Evolutionary conservation across 495 filamentous ascomycete species (phyloP).

Genomic region (Penicillium ochrochloron): DNA sequence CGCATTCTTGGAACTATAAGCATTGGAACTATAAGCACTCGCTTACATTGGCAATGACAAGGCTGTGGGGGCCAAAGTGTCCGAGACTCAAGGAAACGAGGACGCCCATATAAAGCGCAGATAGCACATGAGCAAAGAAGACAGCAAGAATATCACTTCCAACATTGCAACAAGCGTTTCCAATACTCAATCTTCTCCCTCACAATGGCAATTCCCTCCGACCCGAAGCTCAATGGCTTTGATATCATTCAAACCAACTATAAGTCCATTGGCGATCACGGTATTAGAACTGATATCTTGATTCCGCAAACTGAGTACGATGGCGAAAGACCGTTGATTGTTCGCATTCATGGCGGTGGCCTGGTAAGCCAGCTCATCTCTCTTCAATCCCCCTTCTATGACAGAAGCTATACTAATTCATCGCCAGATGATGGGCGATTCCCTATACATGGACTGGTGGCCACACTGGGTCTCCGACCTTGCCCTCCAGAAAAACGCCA

Average conservation of each 20-base stretch:
- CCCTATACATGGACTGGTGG: slow-evolving; percentile 36
- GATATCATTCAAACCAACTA: slow-evolving; percentile 38
- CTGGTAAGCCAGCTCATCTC: slow-evolving; percentile 28
- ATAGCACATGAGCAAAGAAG: neutral
- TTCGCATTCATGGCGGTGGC: slow-evolving; percentile 42
- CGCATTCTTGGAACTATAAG: neutral
- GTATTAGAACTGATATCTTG: slow-evolving; percentile 40
- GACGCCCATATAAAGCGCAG: neutral
- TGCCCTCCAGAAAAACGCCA: slow-evolving; percentile 37
- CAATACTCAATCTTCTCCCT: neutral
- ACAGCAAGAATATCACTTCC: neutral
- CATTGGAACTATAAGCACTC: neutral
- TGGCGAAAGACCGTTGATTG: slow-evolving; percentile 35
- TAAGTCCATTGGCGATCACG: slow-evolving; percentile 37
- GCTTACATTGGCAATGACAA: neutral
- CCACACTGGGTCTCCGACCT: slow-evolving; percentile 41
- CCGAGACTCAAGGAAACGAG: too few relatives aligned
- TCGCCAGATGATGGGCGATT: slow-evolving; percentile 36
- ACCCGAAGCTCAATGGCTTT: slow-evolving; percentile 34
- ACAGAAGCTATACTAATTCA: slow-evolving; percentile 3
- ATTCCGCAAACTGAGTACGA: slow-evolving; percentile 28
- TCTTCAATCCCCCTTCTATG: neutral
- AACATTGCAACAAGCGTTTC: neutral
- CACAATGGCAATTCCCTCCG: slow-evolving; percentile 12
- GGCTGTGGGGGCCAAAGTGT: neutral